These are phyloP conservation scores for Rhynchosporium secalis DNA, from an alignment of 2,329 filamentous ascomycete genomes.

Conservation along the genomic window DNA sequence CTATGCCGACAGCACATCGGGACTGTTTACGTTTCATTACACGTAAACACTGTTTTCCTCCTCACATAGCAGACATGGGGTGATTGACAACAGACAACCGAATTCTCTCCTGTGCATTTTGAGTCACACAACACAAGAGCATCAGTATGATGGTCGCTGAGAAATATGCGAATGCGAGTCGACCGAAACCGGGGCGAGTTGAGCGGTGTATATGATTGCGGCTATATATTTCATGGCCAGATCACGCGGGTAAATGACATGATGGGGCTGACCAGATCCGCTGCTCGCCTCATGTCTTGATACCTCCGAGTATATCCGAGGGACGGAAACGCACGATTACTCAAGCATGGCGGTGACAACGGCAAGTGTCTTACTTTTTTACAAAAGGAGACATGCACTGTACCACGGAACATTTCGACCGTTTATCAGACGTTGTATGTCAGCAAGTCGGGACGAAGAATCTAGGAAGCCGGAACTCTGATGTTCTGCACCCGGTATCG, in stretches of 20 bases:
- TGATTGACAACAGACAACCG: background rate
- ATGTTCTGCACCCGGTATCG: too few relatives aligned
- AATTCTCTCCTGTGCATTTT: constrained; percentile 1
- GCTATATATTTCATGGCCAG: background rate
- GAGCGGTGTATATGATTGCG: background rate
- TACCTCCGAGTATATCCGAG: background rate
- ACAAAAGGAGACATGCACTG: too few relatives aligned
- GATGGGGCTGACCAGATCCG: constrained; percentile 2
- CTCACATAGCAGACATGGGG: background rate
- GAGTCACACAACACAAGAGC: constrained; percentile 1
- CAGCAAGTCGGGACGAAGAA: too few relatives aligned
- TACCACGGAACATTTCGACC: too few relatives aligned
- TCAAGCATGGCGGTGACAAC: constrained; percentile 1
- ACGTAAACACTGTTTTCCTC: background rate
- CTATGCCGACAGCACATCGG: background rate
- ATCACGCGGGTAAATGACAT: background rate
- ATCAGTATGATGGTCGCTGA: background rate
- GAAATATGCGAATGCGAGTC: background rate
- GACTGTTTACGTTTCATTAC: too few relatives aligned
- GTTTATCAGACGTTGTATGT: too few relatives aligned
- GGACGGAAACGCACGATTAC: background rate
- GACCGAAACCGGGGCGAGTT: background rate
- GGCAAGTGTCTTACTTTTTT: too few relatives aligned
- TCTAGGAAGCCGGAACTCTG: too few relatives aligned
- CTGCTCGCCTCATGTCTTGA: background rate